Evolutionary conservation across 2,329 filamentous ascomycete species (phyloP), one percentile per base, ranked within the genome.

Genomic region (Pseudohalonectria lignicola): DNA sequence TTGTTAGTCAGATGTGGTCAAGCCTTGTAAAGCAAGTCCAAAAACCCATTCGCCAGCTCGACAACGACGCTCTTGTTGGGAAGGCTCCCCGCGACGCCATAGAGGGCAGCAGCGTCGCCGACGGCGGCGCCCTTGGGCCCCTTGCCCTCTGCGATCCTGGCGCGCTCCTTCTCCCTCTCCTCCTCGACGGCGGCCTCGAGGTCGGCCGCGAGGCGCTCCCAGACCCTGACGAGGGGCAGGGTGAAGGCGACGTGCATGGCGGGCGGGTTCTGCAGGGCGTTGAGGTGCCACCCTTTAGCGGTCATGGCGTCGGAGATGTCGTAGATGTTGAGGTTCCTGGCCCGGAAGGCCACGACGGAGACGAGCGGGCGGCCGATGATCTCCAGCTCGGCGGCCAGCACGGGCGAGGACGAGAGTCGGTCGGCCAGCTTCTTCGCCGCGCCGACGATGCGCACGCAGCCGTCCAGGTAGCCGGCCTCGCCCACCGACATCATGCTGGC

Each of bases 231-330:
- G 34, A 93, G 84, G 13, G 90, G 90, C 49, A 94, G 60, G 1
- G 92, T 98, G 29, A 96, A 87, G 11, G 92, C 92, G 29, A 96
- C 77, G 58, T 98, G 92, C 39, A 98, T 86, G 16, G 87, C 92
- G 0, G 92, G 80, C 3, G 92, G 92, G 51, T 77, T 81, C 63
- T 98, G 92, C 45, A 98, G 71, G 3, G 88, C 86, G 54, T 96
- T 98, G 42, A 98, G 69, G 62, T 98, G 92, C 92, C 92, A 98
- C 3, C 92, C 90, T 53, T 80, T 82, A 1, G 64, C 65, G 11
- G 74, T 76, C 82, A 98, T 90, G 47, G 67, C 84, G 59, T 98
- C 92, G 7, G 90, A 86, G 47, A 98, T 77, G 54, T 94, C 88
- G 63, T 98, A 98, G 45, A 94, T 82, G 61, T 95, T 79, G 31